Base-by-base conservation (phyloP, 2,329 filamentous ascomycete genomes). In the Penicillium sp. region DNA sequence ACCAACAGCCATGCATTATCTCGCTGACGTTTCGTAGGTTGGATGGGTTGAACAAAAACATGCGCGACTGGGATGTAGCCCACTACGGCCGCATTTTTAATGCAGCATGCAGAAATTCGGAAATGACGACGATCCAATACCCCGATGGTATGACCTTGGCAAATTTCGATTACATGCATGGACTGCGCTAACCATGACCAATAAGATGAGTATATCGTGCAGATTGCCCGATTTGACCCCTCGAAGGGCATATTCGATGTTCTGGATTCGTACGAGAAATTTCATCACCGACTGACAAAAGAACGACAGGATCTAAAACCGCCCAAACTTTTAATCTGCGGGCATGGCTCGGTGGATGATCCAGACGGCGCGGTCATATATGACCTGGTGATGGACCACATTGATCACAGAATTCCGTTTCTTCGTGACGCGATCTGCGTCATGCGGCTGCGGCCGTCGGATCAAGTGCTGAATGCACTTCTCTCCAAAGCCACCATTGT, bases 201-300 rank as follows among this genome's bases (percentile, higher is more conserved):
- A 31, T 39, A 40, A 69, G 74, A 81, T 48, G 75, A 80, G 55
- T 92, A 88, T 61, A 85, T 92, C 50, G 74, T 83, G 4, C 85
- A 92, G 58, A 77, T 90, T 16, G 84, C 85, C 1, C 81, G 85
- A 13, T 92, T 92, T 57, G 85, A 92, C 50, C 85, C 85, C 0
- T 79, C 84, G 31, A 92, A 90, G 65, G 85, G 85, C 6, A 87
- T 90, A 28, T 78, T 82, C 0, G 82, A 85, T 35, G 82, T 88
- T 6, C 75, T 92, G 39, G 78, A 84, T 45, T 76, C 82, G 1
- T 92, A 89, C 47, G 82, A 80, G 27, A 78, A 83, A 53, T 83
- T 90, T 57, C 76, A 75, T 37, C 69, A 72, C 5, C 75, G 80
- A 34, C 71, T 80, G 37, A 69, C 75, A 39, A 62, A 71, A 9